A percentile compares a stretch with the other conserved stretches of the same genome.
phyloP scores from a whole-genome alignment of 169 alveolate species.

The Cryptosporidium xiaoi region DNA sequence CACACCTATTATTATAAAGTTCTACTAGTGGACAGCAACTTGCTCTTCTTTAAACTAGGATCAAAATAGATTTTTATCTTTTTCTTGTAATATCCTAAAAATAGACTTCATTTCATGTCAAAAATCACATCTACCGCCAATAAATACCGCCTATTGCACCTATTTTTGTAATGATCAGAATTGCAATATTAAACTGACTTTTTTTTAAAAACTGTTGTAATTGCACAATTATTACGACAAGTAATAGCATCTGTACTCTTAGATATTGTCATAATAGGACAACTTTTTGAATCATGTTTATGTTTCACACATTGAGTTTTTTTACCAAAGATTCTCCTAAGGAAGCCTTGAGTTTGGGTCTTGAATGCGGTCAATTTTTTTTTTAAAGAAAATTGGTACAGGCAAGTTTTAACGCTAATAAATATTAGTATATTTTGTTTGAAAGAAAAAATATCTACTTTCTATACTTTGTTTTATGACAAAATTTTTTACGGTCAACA shows the following conservation, averaged over 20 bases:
- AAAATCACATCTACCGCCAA: conserved; percentile 24
- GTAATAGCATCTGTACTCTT: no score
- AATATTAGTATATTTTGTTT: not conserved
- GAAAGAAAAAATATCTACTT: not conserved
- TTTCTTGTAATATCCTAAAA: conserved; percentile 8
- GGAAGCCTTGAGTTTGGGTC: no score
- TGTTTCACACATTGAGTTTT: no score
- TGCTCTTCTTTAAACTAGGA: no score
- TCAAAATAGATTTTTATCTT: not conserved
- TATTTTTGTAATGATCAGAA: not conserved
- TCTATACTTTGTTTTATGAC: conserved; percentile 14
- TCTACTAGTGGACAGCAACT: no score
- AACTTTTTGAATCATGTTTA: no score
- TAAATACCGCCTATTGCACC: conserved; percentile 6
- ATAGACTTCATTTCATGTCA: conserved; percentile 44
- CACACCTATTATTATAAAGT: no score
- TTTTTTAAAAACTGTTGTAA: no score
- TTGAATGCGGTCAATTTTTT: not conserved
- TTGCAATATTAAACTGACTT: no score
- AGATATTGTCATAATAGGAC: no score
- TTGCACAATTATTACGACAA: no score
- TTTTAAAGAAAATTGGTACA: not conserved
- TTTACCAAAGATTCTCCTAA: no score
- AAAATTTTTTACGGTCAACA: conserved; percentile 66
- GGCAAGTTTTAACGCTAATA: not conserved